These are phyloP conservation scores for Pichiaceae sp. DNA, from an alignment of 1,139 yeast species.

Conservation along the genomic window DNA sequence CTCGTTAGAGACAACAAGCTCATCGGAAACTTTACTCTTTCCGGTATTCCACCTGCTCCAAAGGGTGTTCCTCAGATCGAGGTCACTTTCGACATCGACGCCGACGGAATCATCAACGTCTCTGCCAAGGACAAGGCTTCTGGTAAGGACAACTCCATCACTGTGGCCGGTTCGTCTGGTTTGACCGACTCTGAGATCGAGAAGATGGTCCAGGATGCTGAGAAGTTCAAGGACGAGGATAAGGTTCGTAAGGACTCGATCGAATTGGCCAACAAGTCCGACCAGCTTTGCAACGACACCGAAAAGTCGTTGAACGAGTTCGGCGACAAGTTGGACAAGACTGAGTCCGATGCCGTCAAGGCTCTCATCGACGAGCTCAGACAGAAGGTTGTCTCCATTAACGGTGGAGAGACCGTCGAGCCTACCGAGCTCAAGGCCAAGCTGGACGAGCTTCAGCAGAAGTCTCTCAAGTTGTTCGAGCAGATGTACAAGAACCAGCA, in stretches of 20 bases:
- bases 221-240: constrained; percentile 94
- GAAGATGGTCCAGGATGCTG: constrained; percentile 98
- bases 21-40: constrained; percentile 93
- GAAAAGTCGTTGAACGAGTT: constrained; percentile 91
- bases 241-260: constrained; percentile 86
- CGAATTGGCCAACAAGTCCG: constrained; percentile 95
- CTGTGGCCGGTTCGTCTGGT: constrained; percentile 98
- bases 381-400: constrained; percentile 89
- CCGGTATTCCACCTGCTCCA: constrained; percentile 98
- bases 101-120: constrained; percentile 98
- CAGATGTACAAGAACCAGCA: constrained; percentile 79
- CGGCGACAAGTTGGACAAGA: constrained; percentile 85
- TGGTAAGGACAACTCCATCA: constrained; percentile 96
- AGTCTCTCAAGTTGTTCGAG: constrained; percentile 90
- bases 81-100: constrained; percentile 95
- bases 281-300: constrained; percentile 92
- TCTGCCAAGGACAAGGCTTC: constrained; percentile 98
- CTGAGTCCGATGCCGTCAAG: constrained; percentile 80
- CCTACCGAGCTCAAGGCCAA: constrained; percentile 81
- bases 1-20: constrained; percentile 97
- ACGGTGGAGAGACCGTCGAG: constrained; percentile 80
- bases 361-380: constrained; percentile 71
- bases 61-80: constrained; percentile 99
- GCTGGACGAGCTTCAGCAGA: constrained; percentile 90
- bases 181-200: constrained; percentile 93